Conservation (phyloP, 805 yeast species). For the Wickerhamiella shivajii region DNA sequence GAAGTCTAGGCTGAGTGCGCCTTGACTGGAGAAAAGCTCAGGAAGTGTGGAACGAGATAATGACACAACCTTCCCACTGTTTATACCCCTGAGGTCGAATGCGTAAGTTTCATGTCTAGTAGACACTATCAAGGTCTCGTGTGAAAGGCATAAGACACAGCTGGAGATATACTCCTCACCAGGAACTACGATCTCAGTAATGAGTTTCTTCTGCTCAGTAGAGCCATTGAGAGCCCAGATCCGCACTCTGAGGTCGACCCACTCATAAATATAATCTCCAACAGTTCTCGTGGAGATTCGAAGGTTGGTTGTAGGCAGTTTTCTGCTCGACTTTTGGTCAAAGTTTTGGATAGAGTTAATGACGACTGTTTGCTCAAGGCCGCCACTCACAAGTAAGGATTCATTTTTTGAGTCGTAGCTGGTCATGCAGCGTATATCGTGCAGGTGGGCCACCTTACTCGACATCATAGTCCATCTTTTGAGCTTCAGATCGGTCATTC, state of each 20-base stretch:
- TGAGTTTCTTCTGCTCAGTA: slow-evolving; percentile 37
- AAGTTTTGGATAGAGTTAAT: slow-evolving; percentile 53
- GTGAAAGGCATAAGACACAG: slow-evolving; percentile 52
- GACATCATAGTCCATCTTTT: slow-evolving; percentile 62
- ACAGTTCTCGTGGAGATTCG: slow-evolving; percentile 29
- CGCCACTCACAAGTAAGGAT: slow-evolving; percentile 41
- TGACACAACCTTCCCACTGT: slow-evolving; percentile 34
- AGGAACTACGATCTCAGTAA: slow-evolving; percentile 42
- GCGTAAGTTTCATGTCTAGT: slow-evolving; percentile 54
- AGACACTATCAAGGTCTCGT: slow-evolving; percentile 54
- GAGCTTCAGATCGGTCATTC: slow-evolving; percentile 30
- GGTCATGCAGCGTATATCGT: slow-evolving; percentile 67
- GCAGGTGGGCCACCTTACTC: slow-evolving; percentile 69
- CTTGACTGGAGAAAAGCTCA: slow-evolving; percentile 13
- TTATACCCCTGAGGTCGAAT: slow-evolving; percentile 39
- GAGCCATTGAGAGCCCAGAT: slow-evolving; percentile 47
- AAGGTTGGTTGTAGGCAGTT: slow-evolving; percentile 41
- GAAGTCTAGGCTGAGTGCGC: slow-evolving; percentile 1
- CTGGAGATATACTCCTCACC: slow-evolving; percentile 67
- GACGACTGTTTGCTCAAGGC: slow-evolving; percentile 31
- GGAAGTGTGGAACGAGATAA: slow-evolving; percentile 16
- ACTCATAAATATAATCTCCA: slow-evolving; percentile 45
- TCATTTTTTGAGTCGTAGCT: slow-evolving; percentile 54
- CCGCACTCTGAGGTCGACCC: slow-evolving; percentile 72
- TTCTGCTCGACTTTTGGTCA: slow-evolving; percentile 52